Base-by-base conservation (phyloP, 2,329 filamentous ascomycete species). In the Alternaria ventricosa region DNA sequence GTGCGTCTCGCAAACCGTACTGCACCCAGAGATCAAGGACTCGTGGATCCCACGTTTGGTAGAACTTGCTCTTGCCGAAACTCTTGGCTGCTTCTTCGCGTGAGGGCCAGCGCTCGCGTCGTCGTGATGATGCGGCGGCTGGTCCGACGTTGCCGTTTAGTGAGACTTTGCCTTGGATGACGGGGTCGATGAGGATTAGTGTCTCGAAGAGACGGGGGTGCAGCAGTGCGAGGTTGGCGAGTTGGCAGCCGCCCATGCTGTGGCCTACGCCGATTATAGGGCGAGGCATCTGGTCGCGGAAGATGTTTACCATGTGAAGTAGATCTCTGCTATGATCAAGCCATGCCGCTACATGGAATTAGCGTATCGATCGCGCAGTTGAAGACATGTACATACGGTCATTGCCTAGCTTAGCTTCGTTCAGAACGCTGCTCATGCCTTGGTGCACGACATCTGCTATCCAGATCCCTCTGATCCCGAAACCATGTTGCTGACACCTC, bases 401-500 rank as follows among this genome's bases (percentile, higher is more conserved):
- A 78, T 97, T 92, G 60, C 94, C 95, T 1, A 97, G 82, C 11
- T 86, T 84, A 44, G 85, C 77, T 79, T 94, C 91, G 78, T 97
- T 98, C 45, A 96, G 76, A 11, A 92, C 83, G 43, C 91, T 89
- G 76, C 92, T 96, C 72, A 88, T 84, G 36, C 94, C 94, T 82
- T 97, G 92, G 76, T 93, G 90, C 28, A 92, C 89, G n/a, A 92
- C 88, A 81, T 98, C 95, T 65, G 93, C 90, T 71, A 97, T 96
- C 92, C 92, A 97, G 71, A 98, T 94, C 65, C 87, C 85, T 61
- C 93, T 88, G 71, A 98, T 92, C 3, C 86, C 85, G 71, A 96
- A 87, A 18, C 88, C 89, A 60, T 85, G 82, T 13, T 80, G 76
- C 68, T 86, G 85, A 6, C 89, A 83, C 18, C 84, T 82, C 18